Evolutionary conservation across 306 rosid genomes (phyloP), one percentile per base, ranked within the genome.

Genomic region (Prunus mume): DNA sequence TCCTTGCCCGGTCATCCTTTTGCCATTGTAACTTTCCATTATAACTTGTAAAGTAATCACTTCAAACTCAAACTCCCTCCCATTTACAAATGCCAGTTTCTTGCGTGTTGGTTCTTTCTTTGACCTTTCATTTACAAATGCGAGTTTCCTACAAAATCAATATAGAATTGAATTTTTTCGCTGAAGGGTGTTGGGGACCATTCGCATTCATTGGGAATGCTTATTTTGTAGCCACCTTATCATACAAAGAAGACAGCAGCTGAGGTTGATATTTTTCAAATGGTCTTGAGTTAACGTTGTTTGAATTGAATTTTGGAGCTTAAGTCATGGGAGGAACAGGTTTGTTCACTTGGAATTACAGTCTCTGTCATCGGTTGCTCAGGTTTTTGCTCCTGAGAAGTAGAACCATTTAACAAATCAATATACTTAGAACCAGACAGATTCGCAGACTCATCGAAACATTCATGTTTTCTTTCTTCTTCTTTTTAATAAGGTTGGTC

Each of bases 1-100:
- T 85, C 97, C 97, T 14, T 91, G 97, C 78, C 96, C 98, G 28
- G 93, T 93, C 74, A 82, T 93, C 81, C 98, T 91, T 85, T 77
- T 93, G 85, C 98, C 98, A 0, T 76, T 91, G 72, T 88, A 89
- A 80, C 56, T 56, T 62, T 9, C 43, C 3, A 28, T 27, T 62
- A 13, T 25, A 28, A 62, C 68, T 6, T 15, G 68, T 63, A 30
- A 63, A 28, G 74, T 38, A 56, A 22, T 46, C 38, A 27, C 51
- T 4, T 80, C 60, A 50, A 69, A 45, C 62, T n/a, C 62, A 19
- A 38, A 38, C 30, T 25, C 67, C 27, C 20, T n/a, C 32, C 38
- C 64, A 34, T 19, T 30, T 58, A 8, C 24, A 14, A 69, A 69
- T 69, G 18, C 45, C 43, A 47, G 64, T 60, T 69, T 78, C 76